A percentile compares a stretch with the other conserved stretches of the same genome.
These are phyloP conservation scores for Penicillium macrosclerotiorum DNA, from an alignment of 495 filamentous ascomycete genomes.

Conservation along the genomic window DNA sequence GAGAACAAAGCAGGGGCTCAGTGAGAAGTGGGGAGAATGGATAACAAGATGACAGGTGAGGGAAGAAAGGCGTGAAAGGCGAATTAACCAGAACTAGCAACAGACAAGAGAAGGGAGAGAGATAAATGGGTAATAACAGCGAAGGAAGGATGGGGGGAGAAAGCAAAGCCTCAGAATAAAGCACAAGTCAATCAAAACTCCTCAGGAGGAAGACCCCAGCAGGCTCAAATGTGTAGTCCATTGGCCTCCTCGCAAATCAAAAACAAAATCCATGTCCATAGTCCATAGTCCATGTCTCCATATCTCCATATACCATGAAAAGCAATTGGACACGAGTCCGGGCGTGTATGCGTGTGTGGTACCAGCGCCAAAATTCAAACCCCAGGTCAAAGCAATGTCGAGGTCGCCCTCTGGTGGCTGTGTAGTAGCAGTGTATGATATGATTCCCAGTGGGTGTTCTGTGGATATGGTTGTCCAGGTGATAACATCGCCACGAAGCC, in stretches of 20 bases:
- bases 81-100: conserved; percentile 4
- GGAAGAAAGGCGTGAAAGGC: not conserved
- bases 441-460: conserved; percentile 8
- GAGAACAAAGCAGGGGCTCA: not conserved
- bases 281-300: conserved; percentile 11
- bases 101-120: too few relatives aligned
- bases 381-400: conserved; percentile 18
- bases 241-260: too few relatives aligned
- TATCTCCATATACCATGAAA: conserved; percentile 12
- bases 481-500: too few relatives aligned
- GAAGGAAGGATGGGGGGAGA: too few relatives aligned
- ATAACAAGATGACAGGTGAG: too few relatives aligned
- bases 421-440: conserved; percentile 25
- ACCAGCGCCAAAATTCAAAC: conserved; percentile 17
- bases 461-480: too few relatives aligned
- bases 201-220: conserved; percentile 7
- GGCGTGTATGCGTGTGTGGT: conserved; percentile 9
- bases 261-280: conserved; percentile 7
- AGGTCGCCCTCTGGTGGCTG: conserved; percentile 30
- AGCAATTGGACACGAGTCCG: conserved; percentile 9
- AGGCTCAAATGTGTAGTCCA: too few relatives aligned
- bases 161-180: conserved; percentile 3
- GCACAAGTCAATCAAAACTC: conserved; percentile 5
- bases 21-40: not conserved
- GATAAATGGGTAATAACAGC: too few relatives aligned